Conservation (phyloP, 805 yeast genomes). For the Limtongia smithiae region DNA sequence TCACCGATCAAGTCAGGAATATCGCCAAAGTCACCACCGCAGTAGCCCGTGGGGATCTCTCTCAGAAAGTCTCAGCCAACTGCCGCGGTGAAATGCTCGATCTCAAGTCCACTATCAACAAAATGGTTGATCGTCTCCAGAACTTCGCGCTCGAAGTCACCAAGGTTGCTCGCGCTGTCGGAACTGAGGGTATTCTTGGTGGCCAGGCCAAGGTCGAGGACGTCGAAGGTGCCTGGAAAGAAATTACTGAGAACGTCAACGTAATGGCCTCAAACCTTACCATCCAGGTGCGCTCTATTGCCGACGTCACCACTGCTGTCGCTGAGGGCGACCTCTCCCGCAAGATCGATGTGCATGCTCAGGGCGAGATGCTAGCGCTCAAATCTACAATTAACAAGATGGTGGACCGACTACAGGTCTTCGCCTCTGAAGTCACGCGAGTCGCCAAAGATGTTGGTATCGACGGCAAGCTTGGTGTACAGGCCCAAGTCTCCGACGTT, state of each 20-base stretch:
- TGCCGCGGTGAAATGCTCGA: slow-evolving; percentile 78
- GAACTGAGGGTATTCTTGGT: slow-evolving; percentile 83
- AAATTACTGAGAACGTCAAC: slow-evolving; percentile 77
- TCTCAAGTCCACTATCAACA: slow-evolving; percentile 77
- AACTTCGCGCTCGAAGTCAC: slow-evolving; percentile 82
- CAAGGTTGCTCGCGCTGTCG: slow-evolving; percentile 81
- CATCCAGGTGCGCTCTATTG: slow-evolving; percentile 83
- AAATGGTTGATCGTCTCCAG: slow-evolving; percentile 81
- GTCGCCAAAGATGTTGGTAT: slow-evolving; percentile 93
- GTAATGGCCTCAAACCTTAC: slow-evolving; percentile 86
- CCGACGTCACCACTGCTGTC: slow-evolving; percentile 87
- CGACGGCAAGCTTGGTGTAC: slow-evolving; percentile 88
- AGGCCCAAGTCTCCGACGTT: slow-evolving; percentile 85
- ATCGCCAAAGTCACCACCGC: slow-evolving; percentile 87
- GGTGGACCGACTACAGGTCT: slow-evolving; percentile 87
- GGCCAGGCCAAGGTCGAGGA: slow-evolving; percentile 81
- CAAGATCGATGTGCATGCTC: slow-evolving; percentile 84
- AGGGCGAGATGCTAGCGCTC: slow-evolving; percentile 82
- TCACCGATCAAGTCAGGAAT: slow-evolving; percentile 83
- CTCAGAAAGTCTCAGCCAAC: slow-evolving; percentile 80
- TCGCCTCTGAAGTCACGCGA: slow-evolving; percentile 82
- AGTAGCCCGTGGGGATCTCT: slow-evolving; percentile 77
- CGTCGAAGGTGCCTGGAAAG: slow-evolving; percentile 85
- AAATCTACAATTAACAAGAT: slow-evolving; percentile 84
- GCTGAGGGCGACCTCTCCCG: slow-evolving; percentile 85